These are phyloP conservation scores for Colletotrichum liaoningense DNA, from an alignment of 2,329 filamentous ascomycete species.

Conservation along the genomic window DNA sequence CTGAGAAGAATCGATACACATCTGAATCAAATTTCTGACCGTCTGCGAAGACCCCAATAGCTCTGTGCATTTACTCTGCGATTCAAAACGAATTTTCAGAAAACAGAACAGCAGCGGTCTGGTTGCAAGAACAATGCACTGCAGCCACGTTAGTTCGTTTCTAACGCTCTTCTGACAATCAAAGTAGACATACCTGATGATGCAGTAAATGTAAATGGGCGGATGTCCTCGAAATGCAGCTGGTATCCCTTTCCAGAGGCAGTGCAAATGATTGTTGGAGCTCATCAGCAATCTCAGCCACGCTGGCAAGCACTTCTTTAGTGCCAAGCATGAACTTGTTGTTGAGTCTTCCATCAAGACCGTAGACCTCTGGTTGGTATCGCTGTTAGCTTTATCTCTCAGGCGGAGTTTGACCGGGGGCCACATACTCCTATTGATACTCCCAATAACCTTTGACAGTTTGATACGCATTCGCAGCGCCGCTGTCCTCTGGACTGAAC, in stretches of 20 bases:
- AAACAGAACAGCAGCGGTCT: slow-evolving; percentile 46
- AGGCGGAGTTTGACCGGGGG: fast-evolving
- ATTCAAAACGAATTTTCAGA: slow-evolving; percentile 45
- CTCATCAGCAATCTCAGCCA: slow-evolving; percentile 45
- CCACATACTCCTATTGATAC: slow-evolving; percentile 44
- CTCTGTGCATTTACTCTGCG: slow-evolving; percentile 38
- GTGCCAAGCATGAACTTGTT: slow-evolving; percentile 46
- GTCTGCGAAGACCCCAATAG: slow-evolving; percentile 52
- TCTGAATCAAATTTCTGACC: slow-evolving; percentile 47
- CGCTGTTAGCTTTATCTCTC: not conserved
- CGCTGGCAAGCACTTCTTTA: slow-evolving; percentile 43
- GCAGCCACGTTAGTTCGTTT: not conserved
- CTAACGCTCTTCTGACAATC: too few relatives aligned
- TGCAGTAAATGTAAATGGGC: slow-evolving; percentile 47
- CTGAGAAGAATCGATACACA: slow-evolving; percentile 48
- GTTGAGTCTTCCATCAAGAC: slow-evolving; percentile 43
- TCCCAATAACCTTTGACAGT: slow-evolving; percentile 44
- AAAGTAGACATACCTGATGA: slow-evolving; percentile 42
- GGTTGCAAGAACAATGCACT: slow-evolving; percentile 49
- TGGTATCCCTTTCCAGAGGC: slow-evolving; percentile 41
- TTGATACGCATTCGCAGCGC: slow-evolving; percentile 48
- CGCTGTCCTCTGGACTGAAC: slow-evolving; percentile 40
- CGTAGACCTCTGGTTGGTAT: slow-evolving; percentile 42
- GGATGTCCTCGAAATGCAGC: slow-evolving; percentile 47
- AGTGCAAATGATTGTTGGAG: slow-evolving; percentile 45